Evolutionary conservation across 352 stramenopile genomes (phyloP), one percentile per base, ranked within the genome.

Genomic region (Phytophthora idaei): DNA sequence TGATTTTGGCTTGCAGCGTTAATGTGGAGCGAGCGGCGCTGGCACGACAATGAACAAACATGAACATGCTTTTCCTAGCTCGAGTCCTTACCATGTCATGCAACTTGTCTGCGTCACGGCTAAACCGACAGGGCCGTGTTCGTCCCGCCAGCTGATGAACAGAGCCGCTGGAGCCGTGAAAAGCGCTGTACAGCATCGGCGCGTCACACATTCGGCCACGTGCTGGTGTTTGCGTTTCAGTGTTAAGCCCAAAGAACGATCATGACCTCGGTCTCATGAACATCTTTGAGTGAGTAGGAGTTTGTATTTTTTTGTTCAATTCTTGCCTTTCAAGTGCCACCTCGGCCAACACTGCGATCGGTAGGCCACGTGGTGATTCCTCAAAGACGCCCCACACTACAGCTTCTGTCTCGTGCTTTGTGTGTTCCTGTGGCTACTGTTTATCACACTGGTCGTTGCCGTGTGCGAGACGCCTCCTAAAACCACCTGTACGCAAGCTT

Each of bases 1-100:
- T 67, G 71, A 71, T 59, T 74, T 74, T 73, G 61, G 53, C 57
- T 73, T 61, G 60, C 52, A 49, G 65, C 60, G 46, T 51, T 68
- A 48, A 32, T 21, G 31, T 65, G 25, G 28, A 52, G 28, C 25
- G 12, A 14, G 29, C 17, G 12, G 29, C 39, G 47, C 31, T 60
- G 34, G 21, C 29, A 51, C 45, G 45, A 36, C 29, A 31, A 51
- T 51, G 29, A 51, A 51, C 25, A 76, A 63, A 69, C 55, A 65
- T 61, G 37, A 61, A 64, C 27, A 49, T 62, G 44, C 25, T 46
- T 56, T 46, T 48, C 17, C 15, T 29, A 29, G 21, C 9, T 21
- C 21, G 21, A 21, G 21, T 21, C 21, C 21, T 21, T 21, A 21
- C 21, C 21, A 21, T 21, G 0, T 21, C 21, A 21, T 21, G 21